These are phyloP conservation scores for Pezicula carpinea DNA, from an alignment of 2,329 filamentous ascomycete genomes.

Conservation along the genomic window DNA sequence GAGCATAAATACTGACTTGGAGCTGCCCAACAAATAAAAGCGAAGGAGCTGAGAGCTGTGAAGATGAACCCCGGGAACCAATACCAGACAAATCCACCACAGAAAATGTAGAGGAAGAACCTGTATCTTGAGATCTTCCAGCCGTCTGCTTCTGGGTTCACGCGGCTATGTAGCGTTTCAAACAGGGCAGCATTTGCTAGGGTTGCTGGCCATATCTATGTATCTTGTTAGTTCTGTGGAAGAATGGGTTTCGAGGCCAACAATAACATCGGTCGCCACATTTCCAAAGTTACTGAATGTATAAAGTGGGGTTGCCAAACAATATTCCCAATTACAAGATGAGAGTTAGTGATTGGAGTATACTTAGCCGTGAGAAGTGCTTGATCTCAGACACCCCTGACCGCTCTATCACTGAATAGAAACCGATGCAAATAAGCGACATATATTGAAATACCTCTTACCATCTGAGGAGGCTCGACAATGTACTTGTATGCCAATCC, in stretches of 20 bases:
- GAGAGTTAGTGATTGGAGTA: no score
- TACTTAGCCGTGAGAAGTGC: no score
- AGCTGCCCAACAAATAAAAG: conserved; percentile 3
- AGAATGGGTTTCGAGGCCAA: no score
- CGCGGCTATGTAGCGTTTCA: conserved; percentile 52
- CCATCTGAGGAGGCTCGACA: conserved; percentile 2
- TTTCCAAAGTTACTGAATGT: no score
- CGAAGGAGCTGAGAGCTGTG: conserved; percentile 45
- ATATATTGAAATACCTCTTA: background rate
- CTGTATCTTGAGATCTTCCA: conserved; percentile 34
- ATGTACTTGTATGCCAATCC: conserved; percentile 2
- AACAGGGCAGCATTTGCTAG: conserved; percentile 16
- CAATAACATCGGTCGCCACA: no score
- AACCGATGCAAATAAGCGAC: background rate
- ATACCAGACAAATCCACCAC: conserved; percentile 42
- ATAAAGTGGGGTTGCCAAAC: no score
- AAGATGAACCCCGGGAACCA: conserved; percentile 58
- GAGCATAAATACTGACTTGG: background rate
- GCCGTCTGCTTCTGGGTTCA: conserved; percentile 50
- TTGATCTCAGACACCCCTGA: no score
- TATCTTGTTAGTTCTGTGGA: no score
- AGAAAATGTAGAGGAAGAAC: conserved; percentile 2
- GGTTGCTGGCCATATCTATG: conserved; percentile 15
- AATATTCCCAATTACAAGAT: no score
- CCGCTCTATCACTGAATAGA: no score